These are phyloP conservation scores for Podaxis sp. DNA, from an alignment of 768 basidiomycete genomes.

Conservation along the genomic window DNA sequence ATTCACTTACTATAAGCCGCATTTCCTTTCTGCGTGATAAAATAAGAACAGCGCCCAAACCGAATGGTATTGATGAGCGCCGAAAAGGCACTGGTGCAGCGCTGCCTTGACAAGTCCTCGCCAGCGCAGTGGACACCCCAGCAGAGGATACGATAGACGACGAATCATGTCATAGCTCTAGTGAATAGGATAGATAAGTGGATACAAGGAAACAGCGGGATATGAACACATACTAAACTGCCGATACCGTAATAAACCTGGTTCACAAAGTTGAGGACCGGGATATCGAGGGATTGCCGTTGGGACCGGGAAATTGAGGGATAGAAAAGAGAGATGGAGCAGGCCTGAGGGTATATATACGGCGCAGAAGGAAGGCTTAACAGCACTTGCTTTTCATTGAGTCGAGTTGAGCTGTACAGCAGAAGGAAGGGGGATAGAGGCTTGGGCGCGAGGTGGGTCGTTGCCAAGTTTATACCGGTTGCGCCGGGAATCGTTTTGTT, in stretches of 20 bases:
- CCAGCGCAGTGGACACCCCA: background rate
- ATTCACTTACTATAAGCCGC: constrained; percentile 4
- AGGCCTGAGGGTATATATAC: constrained; percentile 4
- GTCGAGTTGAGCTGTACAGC: constrained; percentile 17
- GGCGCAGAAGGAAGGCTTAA: constrained; percentile 8
- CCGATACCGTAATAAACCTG: constrained; percentile 11
- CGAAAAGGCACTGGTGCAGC: background rate
- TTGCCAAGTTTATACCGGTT: constrained; percentile 38
- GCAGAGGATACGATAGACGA: background rate
- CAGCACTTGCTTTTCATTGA: background rate
- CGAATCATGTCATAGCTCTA: background rate
- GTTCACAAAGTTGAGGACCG: constrained; percentile 2
- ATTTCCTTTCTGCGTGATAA: background rate
- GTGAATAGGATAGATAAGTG: background rate
- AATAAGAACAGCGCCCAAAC: constrained; percentile 10
- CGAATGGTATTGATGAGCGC: constrained; percentile 7
- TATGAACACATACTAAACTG: constrained; percentile 1
- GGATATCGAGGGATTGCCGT: constrained; percentile 9
- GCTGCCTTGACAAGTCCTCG: background rate
- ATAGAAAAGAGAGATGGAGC: background rate
- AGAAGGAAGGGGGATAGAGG: constrained; percentile 22
- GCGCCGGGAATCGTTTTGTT: constrained; percentile 33
- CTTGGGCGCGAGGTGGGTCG: constrained; percentile 31
- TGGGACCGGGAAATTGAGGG: constrained; percentile 3
- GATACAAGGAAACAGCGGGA: background rate